These are phyloP conservation scores for Abelmoschus esculentus DNA, from an alignment of 345 rosid species.

Conservation along the genomic window DNA sequence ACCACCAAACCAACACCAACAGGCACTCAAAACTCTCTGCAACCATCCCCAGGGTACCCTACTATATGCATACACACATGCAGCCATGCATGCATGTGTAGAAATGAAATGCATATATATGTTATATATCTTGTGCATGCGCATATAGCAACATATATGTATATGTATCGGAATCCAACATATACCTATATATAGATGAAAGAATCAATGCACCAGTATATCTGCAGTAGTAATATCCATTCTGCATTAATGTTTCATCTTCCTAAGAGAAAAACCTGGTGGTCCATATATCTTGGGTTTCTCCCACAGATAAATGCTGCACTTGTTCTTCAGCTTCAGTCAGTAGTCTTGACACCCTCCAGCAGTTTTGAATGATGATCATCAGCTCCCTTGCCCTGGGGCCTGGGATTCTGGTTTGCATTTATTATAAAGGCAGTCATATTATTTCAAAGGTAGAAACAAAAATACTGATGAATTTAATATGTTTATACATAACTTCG, in stretches of 20 bases:
- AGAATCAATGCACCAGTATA: neutral
- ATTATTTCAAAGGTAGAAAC: too few relatives aligned
- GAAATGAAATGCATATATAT: neutral
- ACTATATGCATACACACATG: neutral
- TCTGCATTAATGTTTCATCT: neutral
- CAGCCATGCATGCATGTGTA: too few relatives aligned
- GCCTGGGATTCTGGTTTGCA: too few relatives aligned
- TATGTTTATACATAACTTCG: too few relatives aligned
- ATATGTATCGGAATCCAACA: slow-evolving; percentile 1
- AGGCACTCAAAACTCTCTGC: neutral
- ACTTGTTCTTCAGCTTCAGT: neutral
- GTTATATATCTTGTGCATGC: neutral
- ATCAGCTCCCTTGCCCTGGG: neutral
- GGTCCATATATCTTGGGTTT: neutral
- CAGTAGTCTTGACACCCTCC: neutral
- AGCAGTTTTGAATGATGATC: neutral
- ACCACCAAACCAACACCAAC: slow-evolving; percentile 19
- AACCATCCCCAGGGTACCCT: neutral
- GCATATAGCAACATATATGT: too few relatives aligned
- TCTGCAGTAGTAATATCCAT: neutral
- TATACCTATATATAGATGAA: neutral
- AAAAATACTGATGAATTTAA: too few relatives aligned
- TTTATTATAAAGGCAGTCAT: too few relatives aligned
- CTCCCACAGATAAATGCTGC: neutral
- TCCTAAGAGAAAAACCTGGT: neutral